Percentiles rank a stretch among this genome's conserved stretches.
Conservation (phyloP, 805 yeast species). For the Suhomyces faveliae region DNA sequence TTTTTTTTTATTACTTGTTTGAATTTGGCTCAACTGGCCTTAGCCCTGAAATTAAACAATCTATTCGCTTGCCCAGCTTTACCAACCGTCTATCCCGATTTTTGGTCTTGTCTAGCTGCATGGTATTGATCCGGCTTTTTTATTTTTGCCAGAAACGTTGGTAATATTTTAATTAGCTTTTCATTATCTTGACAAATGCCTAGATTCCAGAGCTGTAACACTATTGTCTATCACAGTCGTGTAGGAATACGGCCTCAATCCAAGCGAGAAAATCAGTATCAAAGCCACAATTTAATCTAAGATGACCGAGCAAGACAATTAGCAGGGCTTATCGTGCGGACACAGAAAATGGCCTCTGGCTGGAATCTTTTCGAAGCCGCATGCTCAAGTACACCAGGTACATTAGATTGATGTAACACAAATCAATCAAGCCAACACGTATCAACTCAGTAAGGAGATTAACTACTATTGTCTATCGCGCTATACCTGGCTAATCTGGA, state of each 20-base stretch:
- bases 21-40: background rate
- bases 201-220: too few relatives aligned
- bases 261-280: background rate
- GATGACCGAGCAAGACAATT: background rate
- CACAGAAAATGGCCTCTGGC: background rate
- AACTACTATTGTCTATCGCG: background rate
- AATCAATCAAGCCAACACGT: background rate
- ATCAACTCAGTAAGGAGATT: background rate
- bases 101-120: background rate
- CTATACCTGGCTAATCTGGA: background rate
- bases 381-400: background rate
- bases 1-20: too few relatives aligned
- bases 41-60: background rate
- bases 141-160: too few relatives aligned
- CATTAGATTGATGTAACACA: background rate
- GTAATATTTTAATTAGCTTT: background rate
- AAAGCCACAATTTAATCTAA: background rate
- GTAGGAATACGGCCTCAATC: background rate
- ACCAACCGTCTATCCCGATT: background rate
- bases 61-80: background rate
- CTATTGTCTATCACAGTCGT: background rate
- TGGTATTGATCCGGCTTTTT: background rate
- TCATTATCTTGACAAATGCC: background rate
- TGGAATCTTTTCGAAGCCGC: background rate
- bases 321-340: background rate